phyloP scores from a whole-genome alignment of 768 basidiomycete species.

The Lactifluus hygrophoroides region DNA sequence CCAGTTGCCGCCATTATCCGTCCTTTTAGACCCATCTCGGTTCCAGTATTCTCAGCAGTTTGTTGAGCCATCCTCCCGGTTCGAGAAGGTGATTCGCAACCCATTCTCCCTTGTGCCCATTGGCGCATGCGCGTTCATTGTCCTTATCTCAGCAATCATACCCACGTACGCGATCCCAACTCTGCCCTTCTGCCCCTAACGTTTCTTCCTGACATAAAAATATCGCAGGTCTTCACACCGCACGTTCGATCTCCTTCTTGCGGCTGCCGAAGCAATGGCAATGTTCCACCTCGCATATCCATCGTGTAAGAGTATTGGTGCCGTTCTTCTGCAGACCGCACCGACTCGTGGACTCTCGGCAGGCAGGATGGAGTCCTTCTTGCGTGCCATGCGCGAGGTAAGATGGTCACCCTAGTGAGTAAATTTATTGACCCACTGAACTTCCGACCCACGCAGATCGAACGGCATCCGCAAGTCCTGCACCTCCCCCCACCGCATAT shows the following conservation, averaged over 20 bases:
- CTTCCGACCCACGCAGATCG: slow-evolving; percentile 41
- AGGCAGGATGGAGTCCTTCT: slow-evolving; percentile 73
- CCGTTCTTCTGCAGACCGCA: slow-evolving; percentile 83
- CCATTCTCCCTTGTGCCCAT: slow-evolving; percentile 67
- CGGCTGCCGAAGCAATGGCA: slow-evolving; percentile 62
- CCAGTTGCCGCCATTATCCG: slow-evolving; percentile 46
- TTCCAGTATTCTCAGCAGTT: slow-evolving; percentile 27
- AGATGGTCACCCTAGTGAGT: not conserved
- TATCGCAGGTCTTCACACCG: slow-evolving; percentile 44
- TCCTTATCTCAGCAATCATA: slow-evolving; percentile 44
- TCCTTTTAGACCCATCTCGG: slow-evolving; percentile 40
- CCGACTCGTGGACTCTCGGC: slow-evolving; percentile 52
- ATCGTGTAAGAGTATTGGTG: slow-evolving; percentile 75
- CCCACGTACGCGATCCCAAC: slow-evolving; percentile 36
- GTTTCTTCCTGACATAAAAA: not conserved
- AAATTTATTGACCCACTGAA: not conserved
- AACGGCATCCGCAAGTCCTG: slow-evolving; percentile 74
- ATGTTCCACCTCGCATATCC: slow-evolving; percentile 83
- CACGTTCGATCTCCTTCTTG: slow-evolving; percentile 76
- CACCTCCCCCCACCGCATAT: slow-evolving; percentile 82
- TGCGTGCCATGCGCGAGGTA: slow-evolving; percentile 77
- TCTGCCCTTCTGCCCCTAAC: not conserved
- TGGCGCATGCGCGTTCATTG: slow-evolving; percentile 44
- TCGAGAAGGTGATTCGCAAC: slow-evolving; percentile 41
- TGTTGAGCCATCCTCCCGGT: slow-evolving; percentile 14